phyloP scores from a whole-genome alignment of 73 alveolate genomes.

The Blepharisma japonicum region DNA sequence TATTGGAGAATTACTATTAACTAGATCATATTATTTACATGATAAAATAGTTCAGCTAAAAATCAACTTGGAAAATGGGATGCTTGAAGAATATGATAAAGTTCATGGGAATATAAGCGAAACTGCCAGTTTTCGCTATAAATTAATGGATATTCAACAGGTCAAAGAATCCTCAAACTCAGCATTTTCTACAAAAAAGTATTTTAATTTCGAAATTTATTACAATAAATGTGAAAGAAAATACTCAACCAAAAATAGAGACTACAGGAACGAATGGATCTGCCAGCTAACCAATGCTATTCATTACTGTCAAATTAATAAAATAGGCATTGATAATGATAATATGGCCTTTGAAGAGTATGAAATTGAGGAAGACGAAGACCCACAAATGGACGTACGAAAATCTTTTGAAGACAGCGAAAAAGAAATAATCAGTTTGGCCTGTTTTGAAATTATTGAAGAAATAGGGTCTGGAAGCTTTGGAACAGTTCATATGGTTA shows the following conservation, averaged over 20 bases:
- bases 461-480: constrained; percentile 39
- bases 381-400: background rate
- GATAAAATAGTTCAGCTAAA: background rate
- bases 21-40: background rate
- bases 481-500: constrained; percentile 36
- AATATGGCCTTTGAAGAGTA: background rate
- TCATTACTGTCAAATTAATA: constrained; percentile 12
- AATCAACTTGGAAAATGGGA: constrained; percentile 7
- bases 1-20: background rate
- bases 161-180: background rate
- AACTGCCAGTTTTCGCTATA: background rate
- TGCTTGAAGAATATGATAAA: background rate
- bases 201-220: background rate
- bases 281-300: background rate
- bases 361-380: background rate
- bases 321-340: background rate
- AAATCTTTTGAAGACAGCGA: background rate
- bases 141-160: background rate
- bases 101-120: background rate
- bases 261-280: constrained; percentile 6
- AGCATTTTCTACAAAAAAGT: background rate
- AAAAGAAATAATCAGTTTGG: background rate
- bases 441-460: constrained; percentile 8
- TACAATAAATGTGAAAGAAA: background rate
- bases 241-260: background rate